Evolutionary conservation across 2,329 filamentous ascomycete species (phyloP).

Genomic region (Graphiopsis chlorocephala): DNA sequence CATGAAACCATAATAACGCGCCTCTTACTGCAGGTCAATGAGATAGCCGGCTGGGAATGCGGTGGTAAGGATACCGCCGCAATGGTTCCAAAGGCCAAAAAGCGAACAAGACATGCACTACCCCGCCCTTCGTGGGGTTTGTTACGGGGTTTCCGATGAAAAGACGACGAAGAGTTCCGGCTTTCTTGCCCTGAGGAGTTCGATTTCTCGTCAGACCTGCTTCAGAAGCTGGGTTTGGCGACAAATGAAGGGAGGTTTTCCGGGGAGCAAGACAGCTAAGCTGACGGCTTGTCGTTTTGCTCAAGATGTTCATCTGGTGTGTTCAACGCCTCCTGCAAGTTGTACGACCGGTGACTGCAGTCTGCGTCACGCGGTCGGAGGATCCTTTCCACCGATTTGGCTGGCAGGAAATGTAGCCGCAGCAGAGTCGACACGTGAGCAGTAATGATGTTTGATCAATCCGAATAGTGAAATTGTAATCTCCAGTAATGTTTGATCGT

Average conservation of each 20-base stretch:
- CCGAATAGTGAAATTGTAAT: slow-evolving; percentile 3
- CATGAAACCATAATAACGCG: not conserved
- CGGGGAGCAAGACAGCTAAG: slow-evolving; percentile 2
- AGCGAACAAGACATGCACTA: not conserved
- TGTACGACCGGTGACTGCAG: not conserved
- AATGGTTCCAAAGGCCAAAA: not conserved
- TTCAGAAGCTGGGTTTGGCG: not conserved
- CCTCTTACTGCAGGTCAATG: not conserved
- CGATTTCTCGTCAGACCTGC: not conserved
- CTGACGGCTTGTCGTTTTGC: slow-evolving; percentile 10
- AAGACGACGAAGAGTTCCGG: not conserved
- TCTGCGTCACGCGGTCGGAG: not conserved
- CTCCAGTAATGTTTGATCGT: slow-evolving; percentile 3
- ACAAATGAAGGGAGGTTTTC: not conserved
- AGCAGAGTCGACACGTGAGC: not conserved
- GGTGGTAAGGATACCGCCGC: not conserved
- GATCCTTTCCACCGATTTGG: not conserved
- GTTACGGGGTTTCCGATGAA: not conserved
- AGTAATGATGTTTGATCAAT: not conserved
- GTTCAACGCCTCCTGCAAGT: slow-evolving; percentile 3
- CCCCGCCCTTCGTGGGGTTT: slow-evolving; percentile 1
- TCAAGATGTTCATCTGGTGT: not conserved
- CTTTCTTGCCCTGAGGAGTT: not conserved
- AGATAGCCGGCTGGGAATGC: not conserved
- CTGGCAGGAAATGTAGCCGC: not conserved